Evolutionary conservation across 1,139 yeast genomes (phyloP), one percentile per base, ranked within the genome.

Genomic region (Yamadazyma membranifaciens): DNA sequence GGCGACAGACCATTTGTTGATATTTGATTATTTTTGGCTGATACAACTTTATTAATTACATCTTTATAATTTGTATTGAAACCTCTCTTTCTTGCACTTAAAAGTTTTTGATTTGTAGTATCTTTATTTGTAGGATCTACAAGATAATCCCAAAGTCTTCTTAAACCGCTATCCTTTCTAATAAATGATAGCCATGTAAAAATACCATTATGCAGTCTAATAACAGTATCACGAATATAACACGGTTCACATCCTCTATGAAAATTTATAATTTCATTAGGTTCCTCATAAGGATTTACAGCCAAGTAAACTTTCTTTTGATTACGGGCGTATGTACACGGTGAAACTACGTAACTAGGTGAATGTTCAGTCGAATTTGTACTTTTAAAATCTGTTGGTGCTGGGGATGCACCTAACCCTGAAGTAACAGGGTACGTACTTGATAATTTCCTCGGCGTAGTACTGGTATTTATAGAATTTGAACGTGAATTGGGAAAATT

Each of bases 171-270:
- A 45, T 73, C 78, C 38, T 61, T 60, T 41, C 58, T 55, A 48
- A 69, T 50, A 11, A 73, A 46, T 0, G 76, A 57, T 5, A 69
- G 47, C 67, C 76, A 67, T 0, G 77, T 56, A 39, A 69, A 62
- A 0, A 74, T 65, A 1, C 74, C 77, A 49, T 58, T 63, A 38
- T 60, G 58, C 35, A 61, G 57, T 36, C 66, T 49, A 32, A 70
- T 49, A 1, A 57, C 45, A 2, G 48, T 34, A 10, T 54, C 61
- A 37, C 56, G 59, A 16, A 51, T 40, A 38, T 57, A 54, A 2
- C 60, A 40, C 0, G 70, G 56, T 11, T 61, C 48, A 45, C 58
- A 62, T 3, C 62, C 66, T n/a, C 57, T 59, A 44, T 60, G 67
- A 37, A 68, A 62, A 43, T 64, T 67, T 26, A 68, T 59, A 1